Evolutionary conservation across 768 basidiomycete species (phyloP).

Genomic region (Termitomyces eurrhizus): DNA sequence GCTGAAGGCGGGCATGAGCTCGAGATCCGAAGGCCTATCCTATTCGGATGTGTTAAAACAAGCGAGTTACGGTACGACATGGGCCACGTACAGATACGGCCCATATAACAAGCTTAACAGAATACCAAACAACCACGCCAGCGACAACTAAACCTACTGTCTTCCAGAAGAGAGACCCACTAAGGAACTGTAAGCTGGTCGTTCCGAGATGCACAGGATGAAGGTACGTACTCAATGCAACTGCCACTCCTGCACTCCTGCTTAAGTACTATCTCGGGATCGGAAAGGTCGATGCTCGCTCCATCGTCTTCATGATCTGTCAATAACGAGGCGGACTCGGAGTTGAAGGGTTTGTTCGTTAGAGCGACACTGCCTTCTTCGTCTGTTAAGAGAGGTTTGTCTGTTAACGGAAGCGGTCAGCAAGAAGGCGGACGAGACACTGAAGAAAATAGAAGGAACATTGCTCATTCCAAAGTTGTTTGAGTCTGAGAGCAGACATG

Average conservation of each 20-base stretch:
- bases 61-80: not conserved
- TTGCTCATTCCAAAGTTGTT: conserved; percentile 38
- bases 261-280: conserved; percentile 24
- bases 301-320: conserved; percentile 23
- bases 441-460: conserved; percentile 29
- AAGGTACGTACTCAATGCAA: conserved; percentile 28
- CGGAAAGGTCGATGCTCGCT: conserved; percentile 28
- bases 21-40: conserved; percentile 48
- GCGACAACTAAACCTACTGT: conserved; percentile 47
- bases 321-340: conserved; percentile 8
- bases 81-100: conserved; percentile 36
- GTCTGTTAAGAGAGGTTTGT: conserved; percentile 37
- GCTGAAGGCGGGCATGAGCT: conserved; percentile 54
- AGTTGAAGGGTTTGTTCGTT: conserved; percentile 12
- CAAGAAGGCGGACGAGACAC: not conserved
- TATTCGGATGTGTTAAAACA: conserved; percentile 15
- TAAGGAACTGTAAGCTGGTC: conserved; percentile 16
- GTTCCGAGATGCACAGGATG: not conserved
- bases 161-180: conserved; percentile 52
- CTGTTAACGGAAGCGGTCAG: conserved; percentile 21
- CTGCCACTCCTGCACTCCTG: conserved; percentile 34
- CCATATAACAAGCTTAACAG: conserved; percentile 43
- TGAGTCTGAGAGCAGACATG: conserved; percentile 45
- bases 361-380: conserved; percentile 37
- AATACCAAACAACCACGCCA: conserved; percentile 37